Conservation (phyloP, 1,284 basidiomycete species). For the Ceratobasidium sp. region DNA sequence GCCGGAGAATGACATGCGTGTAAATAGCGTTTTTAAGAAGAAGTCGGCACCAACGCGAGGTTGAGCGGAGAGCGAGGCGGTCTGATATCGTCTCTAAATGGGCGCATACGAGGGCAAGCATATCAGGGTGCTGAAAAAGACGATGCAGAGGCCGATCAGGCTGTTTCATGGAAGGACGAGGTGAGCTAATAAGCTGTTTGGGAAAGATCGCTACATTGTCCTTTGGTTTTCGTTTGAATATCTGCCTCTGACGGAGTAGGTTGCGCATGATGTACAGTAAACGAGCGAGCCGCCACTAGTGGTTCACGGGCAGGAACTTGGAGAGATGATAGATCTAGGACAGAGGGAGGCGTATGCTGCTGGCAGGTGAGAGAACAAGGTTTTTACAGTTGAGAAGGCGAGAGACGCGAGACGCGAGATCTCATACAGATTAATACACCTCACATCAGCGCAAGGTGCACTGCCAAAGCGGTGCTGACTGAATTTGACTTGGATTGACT, state of each 20-base stretch:
- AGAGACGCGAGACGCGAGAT: no score
- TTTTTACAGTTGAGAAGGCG: not conserved
- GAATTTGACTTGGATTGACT: not conserved
- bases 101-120: conserved; percentile 16
- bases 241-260: not conserved
- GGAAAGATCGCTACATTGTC: no score
- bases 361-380: no score
- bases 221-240: not conserved
- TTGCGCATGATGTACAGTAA: not conserved
- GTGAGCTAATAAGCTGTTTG: not conserved
- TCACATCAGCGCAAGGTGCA: not conserved
- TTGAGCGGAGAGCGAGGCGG: conserved; percentile 4
- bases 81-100: conserved; percentile 1
- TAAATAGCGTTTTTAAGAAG: conserved; percentile 12
- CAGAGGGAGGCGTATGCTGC: no score
- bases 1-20: conserved; percentile 15
- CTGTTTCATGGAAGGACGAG: not conserved
- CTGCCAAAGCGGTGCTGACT: not conserved
- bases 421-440: not conserved
- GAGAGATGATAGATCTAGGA: no score
- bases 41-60: conserved; percentile 20
- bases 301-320: not conserved
- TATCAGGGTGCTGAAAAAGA: conserved; percentile 23
- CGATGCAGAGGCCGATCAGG: conserved; percentile 4
- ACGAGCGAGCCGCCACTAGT: not conserved